phyloP scores from a whole-genome alignment of 768 basidiomycete species.

The Trametes coccinea region DNA sequence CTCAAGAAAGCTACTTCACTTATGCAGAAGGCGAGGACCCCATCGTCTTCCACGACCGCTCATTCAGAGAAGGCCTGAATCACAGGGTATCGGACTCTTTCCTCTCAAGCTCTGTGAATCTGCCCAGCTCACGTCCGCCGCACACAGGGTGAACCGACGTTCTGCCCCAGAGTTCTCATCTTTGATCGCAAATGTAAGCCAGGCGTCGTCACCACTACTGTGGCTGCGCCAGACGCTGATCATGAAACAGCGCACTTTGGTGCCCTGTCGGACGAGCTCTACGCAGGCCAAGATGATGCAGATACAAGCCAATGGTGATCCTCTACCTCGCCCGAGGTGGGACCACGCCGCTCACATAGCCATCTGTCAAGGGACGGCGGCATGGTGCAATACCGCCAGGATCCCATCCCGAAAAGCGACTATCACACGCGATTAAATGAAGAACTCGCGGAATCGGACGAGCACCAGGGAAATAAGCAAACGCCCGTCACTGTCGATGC shows the following conservation, averaged over 20 bases:
- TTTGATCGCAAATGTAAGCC: conserved; percentile 67
- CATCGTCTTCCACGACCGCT: conserved; percentile 53
- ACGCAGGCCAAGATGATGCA: conserved; percentile 30
- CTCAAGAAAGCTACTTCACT: conserved; percentile 69
- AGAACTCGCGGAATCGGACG: conserved; percentile 21
- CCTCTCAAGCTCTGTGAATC: background rate
- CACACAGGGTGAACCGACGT: conserved; percentile 45
- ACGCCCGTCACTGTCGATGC: background rate
- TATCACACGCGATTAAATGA: conserved; percentile 52
- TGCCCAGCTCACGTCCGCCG: conserved; percentile 2
- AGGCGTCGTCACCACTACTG: background rate
- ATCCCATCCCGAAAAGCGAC: conserved; percentile 50
- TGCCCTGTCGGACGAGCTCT: conserved; percentile 47
- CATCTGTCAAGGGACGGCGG: conserved; percentile 46
- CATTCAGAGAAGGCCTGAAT: conserved; percentile 64
- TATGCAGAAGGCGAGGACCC: conserved; percentile 47
- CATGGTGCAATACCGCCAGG: conserved; percentile 52
- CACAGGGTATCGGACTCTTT: conserved; percentile 39
- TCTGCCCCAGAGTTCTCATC: conserved; percentile 63
- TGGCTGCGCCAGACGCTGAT: background rate
- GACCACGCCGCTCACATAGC: background rate
- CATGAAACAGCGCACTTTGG: conserved; percentile 62
- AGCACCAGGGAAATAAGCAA: conserved; percentile 1
- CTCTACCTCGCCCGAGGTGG: background rate
- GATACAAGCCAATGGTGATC: conserved; percentile 3